Evolutionary conservation across 306 rosid species (phyloP).

Genomic region (Acacia confusa): DNA sequence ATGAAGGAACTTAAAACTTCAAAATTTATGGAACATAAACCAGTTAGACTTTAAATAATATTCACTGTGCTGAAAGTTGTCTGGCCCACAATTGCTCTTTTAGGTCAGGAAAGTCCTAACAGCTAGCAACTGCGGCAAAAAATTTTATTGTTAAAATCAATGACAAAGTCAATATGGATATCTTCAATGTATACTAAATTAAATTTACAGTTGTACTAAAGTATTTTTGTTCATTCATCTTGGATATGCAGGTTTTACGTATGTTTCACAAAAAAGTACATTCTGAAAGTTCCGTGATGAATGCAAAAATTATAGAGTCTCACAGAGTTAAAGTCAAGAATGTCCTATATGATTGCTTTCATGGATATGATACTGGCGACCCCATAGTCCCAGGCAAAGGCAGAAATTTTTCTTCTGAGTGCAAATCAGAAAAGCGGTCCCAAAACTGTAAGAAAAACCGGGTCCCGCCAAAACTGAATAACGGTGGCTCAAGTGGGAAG

Average conservation of each 20-base stretch:
- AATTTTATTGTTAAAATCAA: slow-evolving; percentile 8
- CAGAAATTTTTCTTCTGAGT: slow-evolving; percentile 35
- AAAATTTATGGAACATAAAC: not conserved
- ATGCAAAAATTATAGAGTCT: slow-evolving; percentile 35
- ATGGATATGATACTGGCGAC: slow-evolving; percentile 35
- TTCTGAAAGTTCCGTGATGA: slow-evolving; percentile 52
- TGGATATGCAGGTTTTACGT: slow-evolving; percentile 63
- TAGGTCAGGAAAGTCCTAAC: slow-evolving; percentile 16
- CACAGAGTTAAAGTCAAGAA: slow-evolving; percentile 41
- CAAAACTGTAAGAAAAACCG: slow-evolving; percentile 36
- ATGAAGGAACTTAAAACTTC: slow-evolving; percentile 7
- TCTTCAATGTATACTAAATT: not conserved
- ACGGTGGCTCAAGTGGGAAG: slow-evolving; percentile 48
- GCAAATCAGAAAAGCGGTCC: slow-evolving; percentile 40
- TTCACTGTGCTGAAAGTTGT: not conserved
- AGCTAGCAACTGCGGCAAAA: slow-evolving; percentile 9
- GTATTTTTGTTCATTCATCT: slow-evolving; percentile 27
- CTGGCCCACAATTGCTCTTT: not conserved
- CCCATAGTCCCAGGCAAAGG: slow-evolving; percentile 35
- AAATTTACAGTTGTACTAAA: slow-evolving; percentile 1
- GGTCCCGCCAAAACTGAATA: slow-evolving; percentile 43
- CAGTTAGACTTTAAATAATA: not conserved
- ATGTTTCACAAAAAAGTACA: slow-evolving; percentile 70
- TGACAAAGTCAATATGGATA: slow-evolving; percentile 10
- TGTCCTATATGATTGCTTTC: slow-evolving; percentile 30